Evolutionary conservation across 345 rosid genomes (phyloP), one percentile per base, ranked within the genome.

Genomic region (Linum usitatissimum): DNA sequence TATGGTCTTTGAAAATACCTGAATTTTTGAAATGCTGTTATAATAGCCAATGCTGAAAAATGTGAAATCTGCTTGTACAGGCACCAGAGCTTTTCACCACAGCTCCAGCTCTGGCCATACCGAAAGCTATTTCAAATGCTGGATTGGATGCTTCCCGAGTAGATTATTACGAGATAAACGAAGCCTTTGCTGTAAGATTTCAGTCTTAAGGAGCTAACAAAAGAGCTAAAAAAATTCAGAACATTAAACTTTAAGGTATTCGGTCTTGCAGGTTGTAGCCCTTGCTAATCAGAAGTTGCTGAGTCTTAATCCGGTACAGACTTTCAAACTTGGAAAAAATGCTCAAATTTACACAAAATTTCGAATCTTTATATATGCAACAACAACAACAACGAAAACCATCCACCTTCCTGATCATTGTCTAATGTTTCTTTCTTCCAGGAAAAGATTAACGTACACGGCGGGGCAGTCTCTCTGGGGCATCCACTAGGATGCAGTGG

Each of bases 401-500:
- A 28, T 18, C 59, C 59, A 3, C 12, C 14, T 3, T 19, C 10
- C 3, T 19, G 30, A 28, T 55, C 30, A 5, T 34, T 34, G 38
- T 34, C 38, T 34, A 3, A 30, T 42, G 12, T 45, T 59, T 59
- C 19, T 45, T 59, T 59, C 19, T 68, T 69, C 53, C 82, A 90
- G 99, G 95, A 93, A 66, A 90, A 83, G 68, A 80, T 82, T 55
- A 93, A 93, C 55, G 95, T 85, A 28, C 86, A 90, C 4, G 99
- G 99, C 59, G 99, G 99, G 68, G 99, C 97, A 57, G 96, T 90
- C 63, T 76, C 99, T 0, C 76, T 93, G 76, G 99, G 99, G 59
- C 96, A 93, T 73, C 99, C 99, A 66, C 77, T 90, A 64, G 99
- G 99, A 49, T 93, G 99, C 86, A 93, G 99, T 31, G 99, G 97